Percentiles rank a stretch among this genome's conserved stretches.
phyloP scores from a whole-genome alignment of 2,329 filamentous ascomycete genomes.

The Juglanconis oblonga region DNA sequence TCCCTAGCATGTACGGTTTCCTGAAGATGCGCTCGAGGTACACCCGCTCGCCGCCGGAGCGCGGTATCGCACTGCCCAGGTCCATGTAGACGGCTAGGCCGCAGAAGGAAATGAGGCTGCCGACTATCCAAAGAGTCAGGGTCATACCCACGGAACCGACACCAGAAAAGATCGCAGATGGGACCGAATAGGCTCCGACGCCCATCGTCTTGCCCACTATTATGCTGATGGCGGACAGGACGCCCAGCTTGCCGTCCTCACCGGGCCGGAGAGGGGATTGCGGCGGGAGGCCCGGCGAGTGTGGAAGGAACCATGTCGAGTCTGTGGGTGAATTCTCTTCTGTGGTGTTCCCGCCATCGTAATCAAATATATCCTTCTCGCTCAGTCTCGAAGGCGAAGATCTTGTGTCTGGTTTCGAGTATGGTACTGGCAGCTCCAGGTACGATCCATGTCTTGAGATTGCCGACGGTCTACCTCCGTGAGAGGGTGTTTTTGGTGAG shows the following conservation, averaged over 20 bases:
- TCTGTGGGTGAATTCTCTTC: slow-evolving; percentile 21
- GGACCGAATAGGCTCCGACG: slow-evolving; percentile 51
- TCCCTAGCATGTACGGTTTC: slow-evolving; percentile 48
- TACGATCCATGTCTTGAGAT: slow-evolving; percentile 21
- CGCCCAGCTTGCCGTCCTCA: slow-evolving; percentile 32
- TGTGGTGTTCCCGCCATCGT: slow-evolving; percentile 16
- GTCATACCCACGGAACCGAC: slow-evolving; percentile 53
- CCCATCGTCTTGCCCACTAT: slow-evolving; percentile 38
- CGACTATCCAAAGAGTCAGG: slow-evolving; percentile 53
- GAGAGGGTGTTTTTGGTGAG: slow-evolving; percentile 28
- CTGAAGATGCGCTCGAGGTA: slow-evolving; percentile 53
- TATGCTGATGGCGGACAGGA: slow-evolving; percentile 34
- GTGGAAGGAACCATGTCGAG: slow-evolving; percentile 23
- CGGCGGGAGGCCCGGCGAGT: slow-evolving; percentile 18
- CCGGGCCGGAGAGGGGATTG: background rate
- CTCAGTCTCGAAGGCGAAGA: slow-evolving; percentile 9
- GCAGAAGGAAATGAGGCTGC: slow-evolving; percentile 41
- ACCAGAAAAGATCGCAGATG: slow-evolving; percentile 52
- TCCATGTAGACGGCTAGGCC: slow-evolving; percentile 45
- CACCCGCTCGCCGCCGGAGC: slow-evolving; percentile 49
- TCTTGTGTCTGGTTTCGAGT: slow-evolving; percentile 11
- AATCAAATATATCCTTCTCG: slow-evolving; percentile 17
- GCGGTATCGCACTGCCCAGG: slow-evolving; percentile 41
- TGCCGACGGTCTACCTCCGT: slow-evolving; percentile 14
- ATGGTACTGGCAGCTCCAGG: slow-evolving; percentile 23